These are phyloP conservation scores for Dichomitus squalens DNA, from an alignment of 1,284 basidiomycete genomes.

Conservation along the genomic window DNA sequence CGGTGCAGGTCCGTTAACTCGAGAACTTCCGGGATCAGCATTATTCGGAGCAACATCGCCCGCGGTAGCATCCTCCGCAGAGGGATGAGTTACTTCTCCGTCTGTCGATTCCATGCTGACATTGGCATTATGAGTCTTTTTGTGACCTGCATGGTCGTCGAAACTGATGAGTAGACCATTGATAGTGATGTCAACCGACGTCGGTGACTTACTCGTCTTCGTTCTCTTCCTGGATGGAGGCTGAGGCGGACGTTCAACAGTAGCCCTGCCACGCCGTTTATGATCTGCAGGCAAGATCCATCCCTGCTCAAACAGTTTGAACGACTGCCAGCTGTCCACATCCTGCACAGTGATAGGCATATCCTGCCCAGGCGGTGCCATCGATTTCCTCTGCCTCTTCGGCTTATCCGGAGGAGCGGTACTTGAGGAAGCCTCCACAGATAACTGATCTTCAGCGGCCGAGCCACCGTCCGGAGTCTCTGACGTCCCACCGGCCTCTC, in stretches of 20 bases:
- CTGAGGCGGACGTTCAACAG: constrained; percentile 42
- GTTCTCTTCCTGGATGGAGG: constrained; percentile 53
- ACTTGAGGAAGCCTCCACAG: background rate
- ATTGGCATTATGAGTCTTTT: constrained; percentile 2
- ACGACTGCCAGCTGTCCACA: constrained; percentile 75
- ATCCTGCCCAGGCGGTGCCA: constrained; percentile 38
- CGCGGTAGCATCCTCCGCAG: background rate
- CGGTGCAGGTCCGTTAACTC: background rate
- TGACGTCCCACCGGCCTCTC: constrained; percentile 32
- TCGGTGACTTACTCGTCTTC: constrained; percentile 45
- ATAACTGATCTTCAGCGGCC: background rate
- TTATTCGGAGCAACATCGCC: too few relatives aligned
- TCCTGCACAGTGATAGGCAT: constrained; percentile 60
- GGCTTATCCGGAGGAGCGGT: constrained; percentile 5
- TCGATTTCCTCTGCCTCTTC: constrained; percentile 24
- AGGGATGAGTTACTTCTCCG: background rate
- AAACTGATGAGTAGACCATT: background rate
- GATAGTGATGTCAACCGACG: background rate
- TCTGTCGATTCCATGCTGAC: background rate
- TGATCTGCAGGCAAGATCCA: constrained; percentile 87
- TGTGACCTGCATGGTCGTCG: constrained; percentile 1
- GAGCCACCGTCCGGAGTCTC: background rate
- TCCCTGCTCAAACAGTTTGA: constrained; percentile 83
- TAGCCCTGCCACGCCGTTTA: constrained; percentile 55
- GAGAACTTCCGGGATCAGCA: background rate